Evolutionary conservation across 2,329 filamentous ascomycete genomes (phyloP).

Genomic region (Cladosporium sp.): DNA sequence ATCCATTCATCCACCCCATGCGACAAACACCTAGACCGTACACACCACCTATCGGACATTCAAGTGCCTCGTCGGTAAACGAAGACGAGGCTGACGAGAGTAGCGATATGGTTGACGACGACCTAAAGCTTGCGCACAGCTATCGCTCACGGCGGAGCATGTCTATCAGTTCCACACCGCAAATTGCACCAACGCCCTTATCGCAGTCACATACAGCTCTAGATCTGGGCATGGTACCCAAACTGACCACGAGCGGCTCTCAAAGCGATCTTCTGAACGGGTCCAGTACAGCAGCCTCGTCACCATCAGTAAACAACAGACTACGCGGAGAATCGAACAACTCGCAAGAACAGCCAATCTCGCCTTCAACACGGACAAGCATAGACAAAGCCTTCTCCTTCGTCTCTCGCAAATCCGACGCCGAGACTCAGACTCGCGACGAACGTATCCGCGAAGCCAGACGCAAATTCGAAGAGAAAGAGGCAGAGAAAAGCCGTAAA

Average conservation of each 20-base stretch:
- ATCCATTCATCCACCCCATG: slow-evolving; percentile 52
- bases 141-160: slow-evolving; percentile 37
- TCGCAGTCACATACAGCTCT: slow-evolving; percentile 31
- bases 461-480: slow-evolving; percentile 54
- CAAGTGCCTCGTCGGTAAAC: slow-evolving; percentile 46
- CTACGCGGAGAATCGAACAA: slow-evolving; percentile 44
- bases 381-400: slow-evolving; percentile 53
- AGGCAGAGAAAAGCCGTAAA: slow-evolving; percentile 53
- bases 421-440: slow-evolving; percentile 50
- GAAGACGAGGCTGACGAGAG: slow-evolving; percentile 38
- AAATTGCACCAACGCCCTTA: slow-evolving; percentile 25
- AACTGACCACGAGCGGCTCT: slow-evolving; percentile 43
- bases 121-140: slow-evolving; percentile 34
- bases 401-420: slow-evolving; percentile 40
- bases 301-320: slow-evolving; percentile 26
- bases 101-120: slow-evolving; percentile 42
- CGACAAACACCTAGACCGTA: slow-evolving; percentile 51
- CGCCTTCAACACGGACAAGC: slow-evolving; percentile 47
- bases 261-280: slow-evolving; percentile 50
- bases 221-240: slow-evolving; percentile 39
- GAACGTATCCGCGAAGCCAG: slow-evolving; percentile 53
- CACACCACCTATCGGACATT: slow-evolving; percentile 47
- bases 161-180: slow-evolving; percentile 37
- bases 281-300: slow-evolving; percentile 26
- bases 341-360: slow-evolving; percentile 38